These are phyloP conservation scores for Stachybotrys chartarum DNA, from an alignment of 2,329 filamentous ascomycete species.

Conservation along the genomic window DNA sequence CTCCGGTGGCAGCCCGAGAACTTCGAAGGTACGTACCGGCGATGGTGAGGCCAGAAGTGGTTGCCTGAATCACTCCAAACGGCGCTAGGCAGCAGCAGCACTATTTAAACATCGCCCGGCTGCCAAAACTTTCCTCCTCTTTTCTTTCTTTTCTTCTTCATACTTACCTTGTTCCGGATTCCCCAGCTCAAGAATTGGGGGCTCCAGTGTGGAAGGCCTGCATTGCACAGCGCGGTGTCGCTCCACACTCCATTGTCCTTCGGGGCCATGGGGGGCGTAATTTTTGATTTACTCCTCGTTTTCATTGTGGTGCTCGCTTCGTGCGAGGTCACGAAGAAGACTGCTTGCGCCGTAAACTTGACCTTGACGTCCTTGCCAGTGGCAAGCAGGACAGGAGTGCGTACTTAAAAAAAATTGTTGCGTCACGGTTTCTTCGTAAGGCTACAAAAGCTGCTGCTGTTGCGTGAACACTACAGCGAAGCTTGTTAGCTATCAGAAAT, in stretches of 20 bases:
- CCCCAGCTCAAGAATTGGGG: conserved; percentile 37
- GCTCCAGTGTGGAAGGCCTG: conserved; percentile 39
- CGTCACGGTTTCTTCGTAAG: no score
- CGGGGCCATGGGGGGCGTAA: conserved; percentile 46
- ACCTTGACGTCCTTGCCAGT: no score
- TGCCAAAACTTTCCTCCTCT: conserved; percentile 5
- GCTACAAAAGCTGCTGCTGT: no score
- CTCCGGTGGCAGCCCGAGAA: background rate
- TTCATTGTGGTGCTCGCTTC: conserved; percentile 36
- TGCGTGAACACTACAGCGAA: no score
- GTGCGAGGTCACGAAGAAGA: conserved; percentile 38
- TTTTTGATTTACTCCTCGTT: conserved; percentile 42
- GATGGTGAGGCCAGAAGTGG: background rate
- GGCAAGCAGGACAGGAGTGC: no score
- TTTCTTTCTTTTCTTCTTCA: conserved; percentile 34
- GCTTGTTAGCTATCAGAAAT: no score
- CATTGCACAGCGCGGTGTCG: conserved; percentile 50
- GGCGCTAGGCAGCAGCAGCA: conserved; percentile 15
- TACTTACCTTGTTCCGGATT: conserved; percentile 46
- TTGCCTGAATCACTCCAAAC: conserved; percentile 6
- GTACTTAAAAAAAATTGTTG: no score
- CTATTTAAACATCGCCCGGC: conserved; percentile 23
- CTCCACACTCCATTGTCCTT: conserved; percentile 44
- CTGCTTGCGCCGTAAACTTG: no score
- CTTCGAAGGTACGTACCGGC: background rate